Evolutionary conservation across 148 eudicot species (phyloP).

Genomic region (Pouteria glomerata): DNA sequence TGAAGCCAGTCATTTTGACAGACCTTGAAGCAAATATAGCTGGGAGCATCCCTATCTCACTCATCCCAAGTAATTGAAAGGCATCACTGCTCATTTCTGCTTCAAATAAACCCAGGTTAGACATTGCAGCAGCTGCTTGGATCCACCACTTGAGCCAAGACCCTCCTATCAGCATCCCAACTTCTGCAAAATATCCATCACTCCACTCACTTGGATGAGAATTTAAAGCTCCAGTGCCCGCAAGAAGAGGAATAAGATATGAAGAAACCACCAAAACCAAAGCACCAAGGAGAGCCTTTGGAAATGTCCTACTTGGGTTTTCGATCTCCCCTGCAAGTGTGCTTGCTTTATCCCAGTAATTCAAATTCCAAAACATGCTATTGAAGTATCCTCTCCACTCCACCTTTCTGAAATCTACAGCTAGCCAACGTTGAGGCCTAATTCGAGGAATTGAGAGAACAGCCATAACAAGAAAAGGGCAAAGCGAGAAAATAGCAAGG

Average conservation of each 20-base stretch:
- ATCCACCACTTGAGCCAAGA: constrained; percentile 87
- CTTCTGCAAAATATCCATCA: constrained; percentile 79
- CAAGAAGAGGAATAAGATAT: constrained; percentile 69
- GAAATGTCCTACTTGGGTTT: constrained; percentile 56
- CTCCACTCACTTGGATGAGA: constrained; percentile 49
- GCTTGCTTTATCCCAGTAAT: constrained; percentile 90
- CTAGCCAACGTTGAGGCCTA: constrained; percentile 48
- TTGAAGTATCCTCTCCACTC: constrained; percentile 70
- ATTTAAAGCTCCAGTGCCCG: constrained; percentile 67
- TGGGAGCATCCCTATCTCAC: constrained; percentile 80
- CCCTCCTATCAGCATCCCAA: constrained; percentile 71
- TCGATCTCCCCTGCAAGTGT: constrained; percentile 77
- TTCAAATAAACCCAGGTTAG: constrained; percentile 78
- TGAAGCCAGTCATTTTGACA: constrained; percentile 7
- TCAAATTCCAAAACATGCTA: constrained; percentile 81
- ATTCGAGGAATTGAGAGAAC: constrained; percentile 50
- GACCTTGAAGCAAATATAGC: constrained; percentile 53
- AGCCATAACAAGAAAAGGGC: constrained; percentile 58
- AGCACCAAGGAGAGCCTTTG: constrained; percentile 63
- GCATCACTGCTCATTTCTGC: constrained; percentile 87
- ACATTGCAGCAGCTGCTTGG: constrained; percentile 72
- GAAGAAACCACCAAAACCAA: constrained; percentile 50
- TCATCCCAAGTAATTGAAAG: constrained; percentile 87
- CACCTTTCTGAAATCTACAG: constrained; percentile 40
- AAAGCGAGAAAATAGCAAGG: constrained; percentile 56